Conservation (phyloP, 2,329 filamentous ascomycete genomes). For the Sphaceloma murrayae region DNA sequence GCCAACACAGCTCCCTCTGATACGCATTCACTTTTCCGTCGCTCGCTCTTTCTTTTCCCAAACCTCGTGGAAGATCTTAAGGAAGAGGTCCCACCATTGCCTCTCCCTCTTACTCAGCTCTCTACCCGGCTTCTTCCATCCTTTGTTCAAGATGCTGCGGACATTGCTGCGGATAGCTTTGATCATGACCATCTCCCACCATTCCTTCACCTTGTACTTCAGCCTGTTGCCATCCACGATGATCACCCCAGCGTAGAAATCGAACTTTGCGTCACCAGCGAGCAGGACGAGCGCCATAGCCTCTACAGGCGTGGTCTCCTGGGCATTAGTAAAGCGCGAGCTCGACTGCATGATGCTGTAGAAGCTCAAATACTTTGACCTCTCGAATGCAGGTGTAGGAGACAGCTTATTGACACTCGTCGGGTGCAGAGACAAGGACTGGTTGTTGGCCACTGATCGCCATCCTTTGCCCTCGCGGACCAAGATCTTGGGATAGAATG, state of each 20-base stretch:
- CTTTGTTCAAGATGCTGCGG: slow-evolving; percentile 62
- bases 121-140: slow-evolving; percentile 50
- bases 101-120: slow-evolving; percentile 32
- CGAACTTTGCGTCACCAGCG: slow-evolving; percentile 81
- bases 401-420: slow-evolving; percentile 71
- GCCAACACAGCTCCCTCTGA: too few relatives aligned
- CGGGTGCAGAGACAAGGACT: slow-evolving; percentile 76
- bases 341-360: slow-evolving; percentile 95
- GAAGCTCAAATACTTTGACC: slow-evolving; percentile 77
- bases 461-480: slow-evolving; percentile 76
- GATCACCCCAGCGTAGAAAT: slow-evolving; percentile 81
- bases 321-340: slow-evolving; percentile 76
- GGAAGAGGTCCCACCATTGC: slow-evolving; percentile 35
- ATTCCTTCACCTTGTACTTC: slow-evolving; percentile 73
- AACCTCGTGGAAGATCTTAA: slow-evolving; percentile 29
- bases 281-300: slow-evolving; percentile 75
- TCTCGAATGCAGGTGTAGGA: slow-evolving; percentile 24
- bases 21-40: not conserved
- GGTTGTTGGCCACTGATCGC: slow-evolving; percentile 88
- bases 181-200: slow-evolving; percentile 84
- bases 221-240: slow-evolving; percentile 80
- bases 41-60: slow-evolving; percentile 20
- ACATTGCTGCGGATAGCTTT: slow-evolving; percentile 67
- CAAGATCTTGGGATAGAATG: slow-evolving; percentile 90
- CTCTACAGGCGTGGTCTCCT: slow-evolving; percentile 58